Base-by-base conservation (phyloP, 495 filamentous ascomycete species). In the Penicillium fimorum region DNA sequence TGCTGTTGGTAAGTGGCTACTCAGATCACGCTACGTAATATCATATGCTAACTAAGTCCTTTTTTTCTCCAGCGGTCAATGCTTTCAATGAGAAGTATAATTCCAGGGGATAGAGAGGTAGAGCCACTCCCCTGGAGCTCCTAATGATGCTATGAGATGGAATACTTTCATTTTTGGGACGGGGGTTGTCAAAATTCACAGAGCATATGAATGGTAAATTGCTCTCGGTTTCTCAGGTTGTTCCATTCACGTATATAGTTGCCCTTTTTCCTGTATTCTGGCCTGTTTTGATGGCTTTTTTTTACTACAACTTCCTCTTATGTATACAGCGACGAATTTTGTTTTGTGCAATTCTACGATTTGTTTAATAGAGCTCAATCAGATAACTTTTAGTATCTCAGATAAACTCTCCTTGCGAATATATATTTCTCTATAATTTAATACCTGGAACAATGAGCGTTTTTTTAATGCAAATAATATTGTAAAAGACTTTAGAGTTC, bases 81-180 rank as follows among this genome's bases (percentile, higher is more conserved):
- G 84, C 84, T 50, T 87, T 85, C 69, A 87, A 87, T 67, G 84
- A 87, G 64, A 83, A 82, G 68, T 85, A 85, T 70, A 86, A 83
- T 73, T 77, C 78, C n/a, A 80, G 81, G 64, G 81, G 81, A 62
- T 84, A 72, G 59, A 63, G 30, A 47, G 44, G 46, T 29, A 30
- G 32, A 40, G 22, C 18, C 30, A 30, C 42, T 43, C 22, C 24
- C 13, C 37, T 25, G 17, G 33, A n/a, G 43, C 44, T 54, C 48
- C 55, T 63, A 54, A 70, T 41, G 67, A 70, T 65, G 49, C 62
- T 50, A 67, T 59, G 64, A 66, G 41, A 54, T 50, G 63, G 44
- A 45, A 37, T 52, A 46, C 59, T 56, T 64, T 60, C 52, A 56
- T 54, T 35, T 29, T 55, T 44, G 30, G 56, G 47, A 40, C 32